A percentile compares a stretch with the other conserved stretches of the same genome.
These are phyloP conservation scores for Termitomyces sp. DNA, from an alignment of 768 basidiomycete genomes.

Conservation along the genomic window DNA sequence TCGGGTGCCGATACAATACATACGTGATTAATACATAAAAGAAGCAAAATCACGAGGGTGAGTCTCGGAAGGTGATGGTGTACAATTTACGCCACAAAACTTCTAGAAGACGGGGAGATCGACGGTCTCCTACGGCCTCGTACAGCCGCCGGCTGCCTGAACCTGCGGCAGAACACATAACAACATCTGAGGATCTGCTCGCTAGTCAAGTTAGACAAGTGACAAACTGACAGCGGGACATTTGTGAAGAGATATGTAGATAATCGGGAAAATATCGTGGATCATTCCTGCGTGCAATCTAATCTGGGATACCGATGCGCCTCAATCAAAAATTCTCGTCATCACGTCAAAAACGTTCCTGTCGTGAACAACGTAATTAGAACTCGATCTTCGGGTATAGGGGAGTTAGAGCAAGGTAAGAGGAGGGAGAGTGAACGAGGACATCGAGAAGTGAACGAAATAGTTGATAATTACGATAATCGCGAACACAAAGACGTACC, in stretches of 20 bases:
- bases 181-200: background rate
- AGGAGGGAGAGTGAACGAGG: background rate
- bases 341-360: constrained; percentile 8
- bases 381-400: background rate
- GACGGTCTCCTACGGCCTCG: too few species aligned
- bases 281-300: background rate
- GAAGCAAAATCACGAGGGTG: too few species aligned
- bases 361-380: background rate
- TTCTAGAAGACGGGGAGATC: too few species aligned
- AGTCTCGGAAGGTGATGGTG: too few species aligned
- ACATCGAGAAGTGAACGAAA: background rate
- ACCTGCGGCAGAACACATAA: too few species aligned
- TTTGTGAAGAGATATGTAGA: background rate
- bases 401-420: background rate
- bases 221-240: background rate
- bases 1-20: too few species aligned
- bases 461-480: background rate
- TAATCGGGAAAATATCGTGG: background rate
- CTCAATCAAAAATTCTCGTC: background rate
- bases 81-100: too few species aligned
- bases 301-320: too few species aligned
- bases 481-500: constrained; percentile 18
- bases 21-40: too few species aligned
- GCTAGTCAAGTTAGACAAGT: background rate
- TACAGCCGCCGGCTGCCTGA: too few species aligned